phyloP scores from a whole-genome alignment of 345 rosid genomes.

The Rhodamnia rubescens region DNA sequence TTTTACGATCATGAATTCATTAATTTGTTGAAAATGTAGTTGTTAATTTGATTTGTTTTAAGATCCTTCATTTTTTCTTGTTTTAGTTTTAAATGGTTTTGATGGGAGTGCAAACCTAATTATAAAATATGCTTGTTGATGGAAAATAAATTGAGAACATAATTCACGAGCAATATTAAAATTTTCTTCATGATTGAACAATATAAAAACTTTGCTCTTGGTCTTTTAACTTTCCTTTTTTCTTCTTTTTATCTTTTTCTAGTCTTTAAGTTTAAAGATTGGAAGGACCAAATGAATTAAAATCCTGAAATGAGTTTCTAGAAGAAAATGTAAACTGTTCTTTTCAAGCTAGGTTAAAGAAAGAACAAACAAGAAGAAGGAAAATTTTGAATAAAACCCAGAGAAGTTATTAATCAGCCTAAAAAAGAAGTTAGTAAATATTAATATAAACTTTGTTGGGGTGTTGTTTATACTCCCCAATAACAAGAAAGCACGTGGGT shows the following conservation, averaged over 20 bases:
- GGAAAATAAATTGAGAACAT: not conserved
- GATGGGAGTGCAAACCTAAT: not conserved
- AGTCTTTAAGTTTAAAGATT: not conserved
- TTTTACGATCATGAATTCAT: too few species aligned
- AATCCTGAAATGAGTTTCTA: not conserved
- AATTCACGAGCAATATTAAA: not conserved
- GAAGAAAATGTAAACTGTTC: not conserved
- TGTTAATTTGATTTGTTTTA: not conserved
- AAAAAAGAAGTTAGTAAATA: too few species aligned
- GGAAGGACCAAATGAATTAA: not conserved
- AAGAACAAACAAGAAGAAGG: not conserved
- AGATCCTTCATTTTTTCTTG: not conserved
- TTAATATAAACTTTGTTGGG: too few species aligned
- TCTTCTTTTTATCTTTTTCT: not conserved
- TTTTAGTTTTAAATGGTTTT: not conserved
- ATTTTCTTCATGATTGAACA: not conserved
- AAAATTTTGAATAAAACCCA: not conserved
- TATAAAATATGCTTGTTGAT: not conserved
- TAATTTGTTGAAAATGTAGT: too few species aligned
- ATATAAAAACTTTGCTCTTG: not conserved
- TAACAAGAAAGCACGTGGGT: too few species aligned
- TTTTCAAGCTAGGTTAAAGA: not conserved
- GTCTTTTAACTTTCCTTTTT: not conserved
- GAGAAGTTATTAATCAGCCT: too few species aligned
- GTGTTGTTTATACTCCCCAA: too few species aligned